Base-by-base conservation (phyloP, 2,329 filamentous ascomycete genomes). In the Massarina eburnea region DNA sequence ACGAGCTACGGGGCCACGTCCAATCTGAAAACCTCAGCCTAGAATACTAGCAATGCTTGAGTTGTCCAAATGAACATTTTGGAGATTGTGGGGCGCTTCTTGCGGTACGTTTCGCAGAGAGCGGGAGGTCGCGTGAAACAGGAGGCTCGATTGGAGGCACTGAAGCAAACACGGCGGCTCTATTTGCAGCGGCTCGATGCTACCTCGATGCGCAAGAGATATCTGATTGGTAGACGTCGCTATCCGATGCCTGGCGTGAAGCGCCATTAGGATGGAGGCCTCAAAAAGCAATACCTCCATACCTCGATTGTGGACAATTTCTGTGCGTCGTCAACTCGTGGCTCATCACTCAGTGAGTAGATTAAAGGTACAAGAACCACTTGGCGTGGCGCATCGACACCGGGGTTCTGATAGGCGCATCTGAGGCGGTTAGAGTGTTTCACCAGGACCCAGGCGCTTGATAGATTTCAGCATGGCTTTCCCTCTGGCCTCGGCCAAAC, bases 11-110 rank as follows among this genome's bases (percentile, higher is more conserved):
- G 55, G 50, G 55, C 55, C 56, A 61, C 51, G 46, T 48, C 55
- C 50, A 55, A 50, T 55, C 54, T 61, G 50, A 58, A 52, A 59
- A 54, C 49, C 53, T 41, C 51, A 32, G 26, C 46, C 33, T 48
- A 46, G n/a, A 26, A 14, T 39, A 44, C 52, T 46, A 46, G 58
- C 56, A 51, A 46, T 38, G 53, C 57, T 45, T 49, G 51, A 32
- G 35, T 41, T 54, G 52, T 58, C 47, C 39, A 53, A 55, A 54
- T 55, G 50, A 54, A 54, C 26, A 29, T 35, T 45, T 36, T 48
- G 36, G 44, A 39, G 21, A 19, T 18, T 48, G 54, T 58, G 54
- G 60, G 51, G 50, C 50, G 35, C 47, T 49, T 33, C 29, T n/a
- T 48, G 37, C 45, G 44, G 43, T 30, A 48, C 26, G 39, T 27